Evolutionary conservation across 805 yeast genomes (phyloP).

Genomic region (Candida chilensis): DNA sequence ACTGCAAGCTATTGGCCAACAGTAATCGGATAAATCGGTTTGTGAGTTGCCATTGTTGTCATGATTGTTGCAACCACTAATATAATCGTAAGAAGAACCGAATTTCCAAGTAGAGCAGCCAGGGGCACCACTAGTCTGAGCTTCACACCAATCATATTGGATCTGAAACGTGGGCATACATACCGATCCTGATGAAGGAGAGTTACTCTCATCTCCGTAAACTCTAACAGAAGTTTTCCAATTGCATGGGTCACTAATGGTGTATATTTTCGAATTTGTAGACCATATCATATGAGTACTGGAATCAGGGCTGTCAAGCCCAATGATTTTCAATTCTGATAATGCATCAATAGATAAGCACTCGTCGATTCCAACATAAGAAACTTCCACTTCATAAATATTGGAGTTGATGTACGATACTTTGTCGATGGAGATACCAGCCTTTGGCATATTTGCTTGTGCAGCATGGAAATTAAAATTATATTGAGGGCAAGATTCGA

Average conservation of each 20-base stretch:
- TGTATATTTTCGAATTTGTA: conserved; percentile 3
- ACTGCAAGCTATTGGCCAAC: no score
- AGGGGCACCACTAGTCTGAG: conserved; percentile 1
- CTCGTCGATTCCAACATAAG: conserved; percentile 4
- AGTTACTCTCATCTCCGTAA: no score
- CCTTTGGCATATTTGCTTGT: no score
- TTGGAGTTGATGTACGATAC: conserved; percentile 6
- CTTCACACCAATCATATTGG: conserved; percentile 14
- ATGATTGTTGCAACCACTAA: conserved; percentile 8
- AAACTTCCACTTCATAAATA: conserved; percentile 7
- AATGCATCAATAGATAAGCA: conserved; percentile 6
- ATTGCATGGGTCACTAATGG: conserved; percentile 3
- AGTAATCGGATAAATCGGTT: conserved; percentile 8
- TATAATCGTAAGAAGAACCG: conserved; percentile 9
- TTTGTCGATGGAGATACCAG: conserved; percentile 4
- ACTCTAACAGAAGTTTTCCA: conserved; percentile 4
- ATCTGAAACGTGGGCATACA: conserved; percentile 7
- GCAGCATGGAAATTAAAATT: no score
- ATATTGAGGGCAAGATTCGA: no score
- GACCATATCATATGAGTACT: conserved; percentile 5
- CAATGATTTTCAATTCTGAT: conserved; percentile 8
- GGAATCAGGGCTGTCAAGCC: no score
- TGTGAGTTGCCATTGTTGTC: no score
- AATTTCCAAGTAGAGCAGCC: conserved; percentile 9
- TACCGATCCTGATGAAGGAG: no score